A percentile compares a stretch with the other conserved stretches of the same genome.
Evolutionary conservation across 768 basidiomycete genomes (phyloP).

Genomic region (Phaeotremella fagi): DNA sequence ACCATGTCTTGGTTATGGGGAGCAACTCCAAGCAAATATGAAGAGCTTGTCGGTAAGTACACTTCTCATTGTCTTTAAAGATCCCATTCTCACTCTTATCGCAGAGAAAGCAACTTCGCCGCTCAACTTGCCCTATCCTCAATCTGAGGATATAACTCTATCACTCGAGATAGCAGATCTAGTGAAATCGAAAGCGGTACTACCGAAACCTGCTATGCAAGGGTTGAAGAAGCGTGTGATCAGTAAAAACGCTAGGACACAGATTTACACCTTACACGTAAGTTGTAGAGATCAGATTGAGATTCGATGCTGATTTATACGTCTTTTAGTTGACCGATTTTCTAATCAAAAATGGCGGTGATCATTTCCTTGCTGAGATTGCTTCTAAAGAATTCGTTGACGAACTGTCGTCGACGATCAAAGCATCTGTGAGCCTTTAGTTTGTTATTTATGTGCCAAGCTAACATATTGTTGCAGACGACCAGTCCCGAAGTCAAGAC

Average conservation of each 20-base stretch:
- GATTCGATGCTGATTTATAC: slow-evolving; percentile 6
- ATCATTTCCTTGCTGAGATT: slow-evolving; percentile 77
- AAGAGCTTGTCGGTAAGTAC: slow-evolving; percentile 44
- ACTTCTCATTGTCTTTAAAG: neutral
- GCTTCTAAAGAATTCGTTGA: slow-evolving; percentile 89
- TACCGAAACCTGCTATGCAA: slow-evolving; percentile 80
- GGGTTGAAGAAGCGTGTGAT: slow-evolving; percentile 78
- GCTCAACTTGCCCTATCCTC: slow-evolving; percentile 45
- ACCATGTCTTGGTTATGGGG: slow-evolving; percentile 45
- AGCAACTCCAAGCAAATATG: slow-evolving; percentile 35
- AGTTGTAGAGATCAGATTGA: slow-evolving; percentile 44
- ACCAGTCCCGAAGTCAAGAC: slow-evolving; percentile 79
- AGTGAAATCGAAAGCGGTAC: slow-evolving; percentile 83
- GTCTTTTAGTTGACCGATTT: slow-evolving; percentile 73
- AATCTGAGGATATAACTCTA: slow-evolving; percentile 77
- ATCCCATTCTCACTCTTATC: neutral
- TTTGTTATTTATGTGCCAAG: neutral
- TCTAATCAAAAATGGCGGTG: slow-evolving; percentile 95
- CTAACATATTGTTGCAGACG: slow-evolving; percentile 27
- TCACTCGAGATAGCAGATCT: slow-evolving; percentile 96
- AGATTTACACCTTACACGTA: slow-evolving; percentile 77
- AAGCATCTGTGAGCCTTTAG: slow-evolving; percentile 55
- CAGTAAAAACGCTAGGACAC: slow-evolving; percentile 95
- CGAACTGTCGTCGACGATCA: slow-evolving; percentile 83
- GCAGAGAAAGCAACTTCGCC: slow-evolving; percentile 48